Conservation (phyloP, 2,329 filamentous ascomycete species). For the Emericellopsis cladophorae region DNA sequence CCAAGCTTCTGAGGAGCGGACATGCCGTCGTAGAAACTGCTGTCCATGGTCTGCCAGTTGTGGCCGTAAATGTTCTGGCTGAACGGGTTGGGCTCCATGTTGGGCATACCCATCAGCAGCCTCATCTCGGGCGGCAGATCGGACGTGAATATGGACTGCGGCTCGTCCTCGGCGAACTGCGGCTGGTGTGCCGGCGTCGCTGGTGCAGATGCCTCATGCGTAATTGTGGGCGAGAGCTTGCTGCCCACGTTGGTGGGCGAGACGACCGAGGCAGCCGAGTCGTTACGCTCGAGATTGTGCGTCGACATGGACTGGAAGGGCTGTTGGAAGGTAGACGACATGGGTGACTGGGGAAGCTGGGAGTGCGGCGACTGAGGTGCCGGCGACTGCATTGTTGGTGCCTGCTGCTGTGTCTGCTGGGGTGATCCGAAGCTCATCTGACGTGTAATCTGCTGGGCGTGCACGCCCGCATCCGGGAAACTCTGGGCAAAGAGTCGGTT, state of each 20-base stretch:
- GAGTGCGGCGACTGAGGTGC: background rate
- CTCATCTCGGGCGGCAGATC: slow-evolving; percentile 28
- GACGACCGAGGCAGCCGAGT: slow-evolving; percentile 8
- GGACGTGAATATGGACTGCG: slow-evolving; percentile 24
- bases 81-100: slow-evolving; percentile 7
- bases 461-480: slow-evolving; percentile 25
- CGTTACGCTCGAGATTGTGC: background rate
- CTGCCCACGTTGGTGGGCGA: slow-evolving; percentile 2
- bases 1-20: background rate
- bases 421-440: slow-evolving; percentile 1
- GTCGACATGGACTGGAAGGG: slow-evolving; percentile 7
- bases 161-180: background rate
- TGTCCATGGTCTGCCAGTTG: slow-evolving; percentile 2
- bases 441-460: slow-evolving; percentile 5
- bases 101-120: slow-evolving; percentile 22
- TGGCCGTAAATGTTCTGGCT: slow-evolving; percentile 6
- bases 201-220: slow-evolving; percentile 11
- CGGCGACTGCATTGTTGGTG: background rate
- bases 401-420: background rate
- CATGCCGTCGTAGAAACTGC: background rate
- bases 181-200: background rate
- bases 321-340: slow-evolving; percentile 8
- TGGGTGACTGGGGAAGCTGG: slow-evolving; percentile 5
- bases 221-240: slow-evolving; percentile 13
- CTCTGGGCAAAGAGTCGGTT: slow-evolving; percentile 32